Evolutionary conservation across 1,139 yeast species (phyloP).

Genomic region (Lodderomyces margitis): DNA sequence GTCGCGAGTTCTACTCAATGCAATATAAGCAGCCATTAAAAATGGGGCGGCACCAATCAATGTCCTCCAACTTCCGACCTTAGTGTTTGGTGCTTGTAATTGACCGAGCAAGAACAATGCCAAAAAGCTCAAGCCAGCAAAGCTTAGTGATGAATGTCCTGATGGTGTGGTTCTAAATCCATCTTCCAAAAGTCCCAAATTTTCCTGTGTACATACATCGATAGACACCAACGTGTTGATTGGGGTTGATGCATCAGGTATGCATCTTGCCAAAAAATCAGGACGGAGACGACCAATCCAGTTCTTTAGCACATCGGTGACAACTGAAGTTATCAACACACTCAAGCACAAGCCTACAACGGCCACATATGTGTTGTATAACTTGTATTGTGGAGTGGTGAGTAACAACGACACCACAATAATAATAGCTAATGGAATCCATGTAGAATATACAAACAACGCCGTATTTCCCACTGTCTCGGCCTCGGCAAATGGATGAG

Average conservation of each 20-base stretch:
- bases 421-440: constrained; percentile 36
- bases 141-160: constrained; percentile 68
- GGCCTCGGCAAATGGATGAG: constrained; percentile 68
- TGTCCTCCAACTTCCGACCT: constrained; percentile 57
- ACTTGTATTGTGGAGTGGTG: constrained; percentile 33
- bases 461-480: constrained; percentile 53
- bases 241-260: constrained; percentile 52
- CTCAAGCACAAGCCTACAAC: constrained; percentile 40
- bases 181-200: constrained; percentile 47
- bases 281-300: constrained; percentile 78
- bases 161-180: constrained; percentile 81
- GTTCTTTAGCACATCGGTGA: constrained; percentile 59
- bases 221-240: constrained; percentile 49
- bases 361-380: constrained; percentile 42
- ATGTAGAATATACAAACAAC: constrained; percentile 37
- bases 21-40: constrained; percentile 62
- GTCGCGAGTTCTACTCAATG: constrained; percentile 72
- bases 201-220: constrained; percentile 60
- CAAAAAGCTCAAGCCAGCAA: constrained; percentile 64
- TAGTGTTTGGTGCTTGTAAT: constrained; percentile 32
- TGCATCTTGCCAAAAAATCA: constrained; percentile 71
- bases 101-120: constrained; percentile 69
- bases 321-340: constrained; percentile 38
- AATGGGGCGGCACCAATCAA: constrained; percentile 33
- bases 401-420: constrained; percentile 24